Evolutionary conservation across 768 basidiomycete genomes (phyloP).

Genomic region (Myochromella boudieri): DNA sequence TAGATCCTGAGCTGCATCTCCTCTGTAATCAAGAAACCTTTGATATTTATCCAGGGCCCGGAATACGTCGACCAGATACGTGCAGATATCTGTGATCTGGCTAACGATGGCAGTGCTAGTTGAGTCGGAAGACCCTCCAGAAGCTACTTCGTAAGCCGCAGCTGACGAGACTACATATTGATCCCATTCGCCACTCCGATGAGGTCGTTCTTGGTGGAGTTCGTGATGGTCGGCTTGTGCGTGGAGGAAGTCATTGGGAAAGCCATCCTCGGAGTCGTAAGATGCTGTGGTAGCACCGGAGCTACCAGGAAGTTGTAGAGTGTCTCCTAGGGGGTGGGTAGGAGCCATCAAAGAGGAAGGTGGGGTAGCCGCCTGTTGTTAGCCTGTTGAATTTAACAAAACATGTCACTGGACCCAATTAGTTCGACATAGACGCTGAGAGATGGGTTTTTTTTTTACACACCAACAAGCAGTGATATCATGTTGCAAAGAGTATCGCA

Average conservation of each 20-base stretch:
- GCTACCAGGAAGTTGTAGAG: no score
- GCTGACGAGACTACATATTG: background rate
- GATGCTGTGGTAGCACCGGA: background rate
- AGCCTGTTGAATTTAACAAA: no score
- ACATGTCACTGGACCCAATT: no score
- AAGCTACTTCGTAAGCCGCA: background rate
- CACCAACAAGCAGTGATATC: no score
- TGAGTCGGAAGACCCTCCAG: background rate
- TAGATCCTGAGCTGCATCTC: background rate
- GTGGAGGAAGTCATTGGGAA: background rate
- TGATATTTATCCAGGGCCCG: background rate
- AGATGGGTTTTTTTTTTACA: no score
- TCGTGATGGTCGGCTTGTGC: background rate
- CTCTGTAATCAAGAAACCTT: background rate
- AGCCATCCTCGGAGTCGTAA: background rate
- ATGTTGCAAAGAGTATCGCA: no score
- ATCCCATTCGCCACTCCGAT: background rate
- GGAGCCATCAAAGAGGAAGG: background rate
- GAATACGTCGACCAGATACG: background rate
- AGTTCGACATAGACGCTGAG: no score
- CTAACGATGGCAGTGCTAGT: background rate
- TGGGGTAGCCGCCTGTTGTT: background rate
- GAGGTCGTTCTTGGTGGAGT: background rate
- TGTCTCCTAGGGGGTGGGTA: background rate
- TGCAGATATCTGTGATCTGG: constrained; percentile 2